Percentiles rank a stretch among this genome's conserved stretches.
Conservation (phyloP, 2,329 filamentous ascomycete species). For the Fusarium brevicatenulatum region DNA sequence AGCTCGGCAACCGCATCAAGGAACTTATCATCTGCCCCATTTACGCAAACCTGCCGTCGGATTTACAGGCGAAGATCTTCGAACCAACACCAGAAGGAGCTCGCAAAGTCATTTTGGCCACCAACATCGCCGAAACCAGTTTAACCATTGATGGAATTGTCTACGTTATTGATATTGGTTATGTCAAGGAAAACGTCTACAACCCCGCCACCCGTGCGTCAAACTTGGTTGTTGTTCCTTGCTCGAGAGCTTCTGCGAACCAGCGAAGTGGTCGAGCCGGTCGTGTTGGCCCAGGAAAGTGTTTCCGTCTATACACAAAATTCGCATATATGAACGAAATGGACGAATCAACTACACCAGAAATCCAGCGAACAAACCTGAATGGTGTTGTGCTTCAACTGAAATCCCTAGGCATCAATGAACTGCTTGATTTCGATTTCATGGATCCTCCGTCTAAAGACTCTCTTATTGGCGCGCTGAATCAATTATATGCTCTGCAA, state of each 20-base stretch:
- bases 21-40: constrained; percentile 93
- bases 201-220: constrained; percentile 94
- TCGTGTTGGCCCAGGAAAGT: constrained; percentile 90
- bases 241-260: constrained; percentile 90
- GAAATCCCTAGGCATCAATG: constrained; percentile 90
- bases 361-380: constrained; percentile 91
- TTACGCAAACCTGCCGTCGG: constrained; percentile 91
- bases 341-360: constrained; percentile 89
- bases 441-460: constrained; percentile 94
- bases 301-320: constrained; percentile 92
- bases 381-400: constrained; percentile 85
- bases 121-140: constrained; percentile 96
- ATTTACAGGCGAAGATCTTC: constrained; percentile 93
- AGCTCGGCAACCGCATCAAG: constrained; percentile 83
- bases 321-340: constrained; percentile 96
- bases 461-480: constrained; percentile 86
- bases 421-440: constrained; percentile 93
- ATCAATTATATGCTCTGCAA: constrained; percentile 90
- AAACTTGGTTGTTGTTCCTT: constrained; percentile 88
- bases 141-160: constrained; percentile 96
- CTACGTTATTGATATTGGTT: constrained; percentile 95
- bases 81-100: constrained; percentile 87
- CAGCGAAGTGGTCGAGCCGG: constrained; percentile 93
- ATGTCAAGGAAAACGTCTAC: constrained; percentile 95
- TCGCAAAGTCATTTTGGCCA: constrained; percentile 91